Base-by-base conservation (phyloP, 106 monocot genomes). In the Platanthera zijinensis region DNA sequence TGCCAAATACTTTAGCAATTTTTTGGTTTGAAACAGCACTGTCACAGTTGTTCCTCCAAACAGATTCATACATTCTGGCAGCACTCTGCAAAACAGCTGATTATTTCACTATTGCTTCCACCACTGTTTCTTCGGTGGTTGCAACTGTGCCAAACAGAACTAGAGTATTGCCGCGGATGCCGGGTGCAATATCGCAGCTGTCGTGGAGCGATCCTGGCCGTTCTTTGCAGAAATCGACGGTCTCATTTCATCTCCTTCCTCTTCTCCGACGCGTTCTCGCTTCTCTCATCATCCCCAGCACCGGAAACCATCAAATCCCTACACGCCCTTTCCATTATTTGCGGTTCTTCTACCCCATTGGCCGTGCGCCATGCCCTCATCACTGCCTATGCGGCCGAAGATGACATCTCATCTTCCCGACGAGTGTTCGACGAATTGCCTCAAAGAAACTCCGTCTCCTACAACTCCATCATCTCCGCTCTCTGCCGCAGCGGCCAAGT, bases 391-490 rank as follows among this genome's bases (percentile, higher is more conserved):
- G 77, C 53, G 0, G 52, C n/a, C 13, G 4, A 14, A 22, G 77
- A 75, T 56, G 72, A 72, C 30, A 48, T 79, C 39, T 28, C 7
- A 10, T 22, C 52, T 18, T 80, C 87, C 28, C 84, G 48, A 10
- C 69, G 77, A 22, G 8, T 84, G 87, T 84, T 90, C 81, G 90
- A 91, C 22, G 11, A 54, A 82, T 91, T 89, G 85, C 82, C 83
- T 47, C 54, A 53, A 12, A 48, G 73, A 17, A 82, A 19, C 46
- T 15, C 82, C 5, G 77, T 75, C 12, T 79, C 87, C 54, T 95
- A 84, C 79, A 86, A 85, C 81, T 77, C 91, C 22, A 57, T 85
- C 82, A 84, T 87, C 74, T 70, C 85, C 52, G 77, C 72, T 10
- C 66, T 71, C 64, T 72, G 73, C 69, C 74, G 80, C 4, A 15